Percentiles rank a stretch among this genome's conserved stretches.
These are phyloP conservation scores for Thermomyces lanuginosus DNA, from an alignment of 2,329 filamentous ascomycete genomes.

Conservation along the genomic window DNA sequence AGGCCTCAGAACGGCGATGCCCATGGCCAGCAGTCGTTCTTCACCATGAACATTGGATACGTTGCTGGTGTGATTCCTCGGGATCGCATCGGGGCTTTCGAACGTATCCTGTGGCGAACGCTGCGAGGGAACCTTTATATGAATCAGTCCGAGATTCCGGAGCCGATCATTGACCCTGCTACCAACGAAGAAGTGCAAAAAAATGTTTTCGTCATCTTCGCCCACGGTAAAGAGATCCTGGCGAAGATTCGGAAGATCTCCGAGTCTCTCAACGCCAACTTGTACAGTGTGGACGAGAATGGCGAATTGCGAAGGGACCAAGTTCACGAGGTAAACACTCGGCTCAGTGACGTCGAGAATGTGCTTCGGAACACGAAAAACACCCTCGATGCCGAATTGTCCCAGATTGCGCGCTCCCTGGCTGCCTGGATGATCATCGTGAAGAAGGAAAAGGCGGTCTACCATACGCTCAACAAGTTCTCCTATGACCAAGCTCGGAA, in stretches of 20 bases:
- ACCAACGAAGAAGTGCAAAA: constrained; percentile 88
- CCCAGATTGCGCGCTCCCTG: constrained; percentile 79
- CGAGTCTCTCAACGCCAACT: constrained; percentile 84
- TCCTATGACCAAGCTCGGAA: constrained; percentile 92
- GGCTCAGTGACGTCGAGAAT: constrained; percentile 76
- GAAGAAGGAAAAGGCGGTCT: constrained; percentile 96
- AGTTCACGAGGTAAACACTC: constrained; percentile 91
- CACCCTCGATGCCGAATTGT: constrained; percentile 81
- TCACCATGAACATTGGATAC: constrained; percentile 97
- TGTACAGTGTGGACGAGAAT: constrained; percentile 97
- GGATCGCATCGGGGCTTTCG: constrained; percentile 85
- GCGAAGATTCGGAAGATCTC: constrained; percentile 99
- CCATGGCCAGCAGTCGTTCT: constrained; percentile 69
- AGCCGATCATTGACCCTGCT: constrained; percentile 76
- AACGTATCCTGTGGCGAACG: constrained; percentile 93
- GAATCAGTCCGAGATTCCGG: constrained; percentile 97
- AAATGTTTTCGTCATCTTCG: constrained; percentile 99
- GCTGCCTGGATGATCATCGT: constrained; percentile 96
- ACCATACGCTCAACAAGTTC: constrained; percentile 86
- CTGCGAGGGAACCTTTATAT: constrained; percentile 97
- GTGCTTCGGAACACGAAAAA: constrained; percentile 90
- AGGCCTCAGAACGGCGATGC: constrained; percentile 44
- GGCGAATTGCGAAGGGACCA: constrained; percentile 88
- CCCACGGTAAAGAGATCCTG: constrained; percentile 94
- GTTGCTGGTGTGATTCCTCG: constrained; percentile 89